Evolutionary conservation across 495 filamentous ascomycete genomes (phyloP).

Genomic region (Tricharina praecox): DNA sequence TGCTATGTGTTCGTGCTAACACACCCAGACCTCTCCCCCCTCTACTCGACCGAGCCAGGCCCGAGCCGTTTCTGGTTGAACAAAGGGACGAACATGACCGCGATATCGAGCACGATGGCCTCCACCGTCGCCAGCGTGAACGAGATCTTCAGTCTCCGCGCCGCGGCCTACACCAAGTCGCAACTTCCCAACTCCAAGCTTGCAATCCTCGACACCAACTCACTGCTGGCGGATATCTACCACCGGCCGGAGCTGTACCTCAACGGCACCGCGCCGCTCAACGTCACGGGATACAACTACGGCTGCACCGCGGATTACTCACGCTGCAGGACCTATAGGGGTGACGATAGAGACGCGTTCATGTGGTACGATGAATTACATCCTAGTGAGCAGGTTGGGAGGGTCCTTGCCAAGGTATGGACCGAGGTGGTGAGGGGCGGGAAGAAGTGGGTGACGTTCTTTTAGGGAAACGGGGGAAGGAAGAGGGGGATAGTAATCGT

Average conservation of each 20-base stretch:
- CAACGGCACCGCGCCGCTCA: slow-evolving; percentile 40
- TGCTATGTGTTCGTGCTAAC: neutral
- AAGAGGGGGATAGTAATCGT: no score
- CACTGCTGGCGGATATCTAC: slow-evolving; percentile 46
- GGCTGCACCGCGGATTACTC: slow-evolving; percentile 36
- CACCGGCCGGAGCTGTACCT: slow-evolving; percentile 41
- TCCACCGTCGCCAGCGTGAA: slow-evolving; percentile 45
- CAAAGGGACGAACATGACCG: slow-evolving; percentile 42
- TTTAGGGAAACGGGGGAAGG: no score
- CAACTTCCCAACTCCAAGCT: slow-evolving; percentile 35
- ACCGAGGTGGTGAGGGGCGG: slow-evolving; percentile 40
- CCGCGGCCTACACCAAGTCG: slow-evolving; percentile 33
- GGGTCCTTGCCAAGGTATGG: slow-evolving; percentile 43
- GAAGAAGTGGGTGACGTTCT: slow-evolving; percentile 1
- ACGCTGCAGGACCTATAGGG: slow-evolving; percentile 22
- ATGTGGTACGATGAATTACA: slow-evolving; percentile 50
- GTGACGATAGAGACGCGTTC: slow-evolving; percentile 29
- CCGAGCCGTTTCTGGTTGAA: slow-evolving; percentile 42
- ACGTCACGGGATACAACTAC: slow-evolving; percentile 40
- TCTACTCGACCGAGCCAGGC: slow-evolving; percentile 38
- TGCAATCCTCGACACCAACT: slow-evolving; percentile 47
- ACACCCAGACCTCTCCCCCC: slow-evolving; percentile 35
- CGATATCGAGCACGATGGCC: slow-evolving; percentile 41
- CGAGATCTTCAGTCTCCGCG: slow-evolving; percentile 43
- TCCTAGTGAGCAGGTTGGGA: slow-evolving; percentile 41